Conservation (phyloP, 352 stramenopile species). For the Globisporangium cederbergense region DNA sequence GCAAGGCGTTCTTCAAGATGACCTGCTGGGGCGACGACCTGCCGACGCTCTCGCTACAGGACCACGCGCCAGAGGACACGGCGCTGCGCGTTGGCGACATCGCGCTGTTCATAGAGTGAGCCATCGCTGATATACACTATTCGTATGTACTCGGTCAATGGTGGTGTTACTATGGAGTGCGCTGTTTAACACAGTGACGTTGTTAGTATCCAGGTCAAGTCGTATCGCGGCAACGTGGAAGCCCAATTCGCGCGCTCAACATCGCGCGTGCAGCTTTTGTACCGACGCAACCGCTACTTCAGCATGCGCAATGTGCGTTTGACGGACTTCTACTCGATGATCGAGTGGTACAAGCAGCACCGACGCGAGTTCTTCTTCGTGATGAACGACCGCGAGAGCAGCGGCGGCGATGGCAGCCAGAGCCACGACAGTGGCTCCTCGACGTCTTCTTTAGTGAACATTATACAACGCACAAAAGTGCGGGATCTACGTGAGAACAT, state of each 20-base stretch:
- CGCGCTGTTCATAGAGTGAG: conserved; percentile 42
- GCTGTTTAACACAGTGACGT: too few relatives aligned
- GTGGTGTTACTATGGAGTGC: not conserved
- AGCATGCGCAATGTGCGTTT: conserved; percentile 47
- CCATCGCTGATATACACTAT: too few relatives aligned
- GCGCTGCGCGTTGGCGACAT: conserved; percentile 49
- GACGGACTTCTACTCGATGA: conserved; percentile 57
- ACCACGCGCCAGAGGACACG: conserved; percentile 30
- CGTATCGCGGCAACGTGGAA: conserved; percentile 45
- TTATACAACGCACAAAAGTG: conserved; percentile 20
- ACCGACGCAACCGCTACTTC: conserved; percentile 54
- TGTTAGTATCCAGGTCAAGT: conserved; percentile 36
- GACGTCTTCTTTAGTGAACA: not conserved
- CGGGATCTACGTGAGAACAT: conserved; percentile 55
- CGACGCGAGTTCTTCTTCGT: conserved; percentile 41
- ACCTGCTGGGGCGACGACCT: conserved; percentile 17
- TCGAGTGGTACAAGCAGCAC: conserved; percentile 66
- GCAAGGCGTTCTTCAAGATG: conserved; percentile 13
- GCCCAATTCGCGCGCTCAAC: conserved; percentile 40
- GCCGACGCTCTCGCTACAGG: conserved; percentile 32
- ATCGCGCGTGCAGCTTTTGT: conserved; percentile 56
- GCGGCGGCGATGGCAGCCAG: not conserved
- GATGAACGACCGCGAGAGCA: not conserved
- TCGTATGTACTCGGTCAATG: too few relatives aligned
- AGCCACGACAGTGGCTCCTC: conserved; percentile 1